Conservation (phyloP, 1,284 basidiomycete genomes). For the Earliella scabrosa region DNA sequence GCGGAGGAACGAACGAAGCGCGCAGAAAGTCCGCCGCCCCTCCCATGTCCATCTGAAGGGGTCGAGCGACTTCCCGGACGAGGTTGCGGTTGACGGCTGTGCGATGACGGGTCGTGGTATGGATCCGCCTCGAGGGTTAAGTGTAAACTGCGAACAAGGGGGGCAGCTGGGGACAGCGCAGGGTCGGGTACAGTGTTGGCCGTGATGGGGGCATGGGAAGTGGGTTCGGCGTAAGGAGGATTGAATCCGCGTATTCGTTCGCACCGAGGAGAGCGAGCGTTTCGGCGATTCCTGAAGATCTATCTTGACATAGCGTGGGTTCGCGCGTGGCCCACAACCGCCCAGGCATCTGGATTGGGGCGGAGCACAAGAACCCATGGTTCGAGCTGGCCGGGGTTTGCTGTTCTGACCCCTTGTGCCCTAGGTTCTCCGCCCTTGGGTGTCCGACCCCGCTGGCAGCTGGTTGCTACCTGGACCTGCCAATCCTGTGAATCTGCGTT, state of each 20-base stretch:
- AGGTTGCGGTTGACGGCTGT: not conserved
- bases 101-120: not conserved
- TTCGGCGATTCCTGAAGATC: slow-evolving; percentile 20
- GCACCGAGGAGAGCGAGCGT: slow-evolving; percentile 11
- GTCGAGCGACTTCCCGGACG: not conserved
- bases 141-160: not conserved
- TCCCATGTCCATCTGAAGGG: not conserved
- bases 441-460: slow-evolving; percentile 5
- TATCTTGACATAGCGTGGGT: slow-evolving; percentile 17
- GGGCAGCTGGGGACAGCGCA: not conserved
- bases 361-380: slow-evolving; percentile 23
- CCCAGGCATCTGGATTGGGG: slow-evolving; percentile 17
- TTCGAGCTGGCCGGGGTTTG: slow-evolving; percentile 4
- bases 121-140: not conserved
- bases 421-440: slow-evolving; percentile 6
- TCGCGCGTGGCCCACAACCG: not conserved
- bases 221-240: slow-evolving; percentile 14
- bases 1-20: slow-evolving; percentile 19
- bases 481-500: slow-evolving; percentile 1
- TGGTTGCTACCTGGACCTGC: not conserved
- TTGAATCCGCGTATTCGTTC: slow-evolving; percentile 12
- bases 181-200: not conserved
- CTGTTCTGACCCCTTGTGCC: not conserved
- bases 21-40: not conserved
- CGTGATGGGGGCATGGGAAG: slow-evolving; percentile 12